A percentile compares a stretch with the other conserved stretches of the same genome.
Conservation (phyloP, 106 monocot genomes). For the Acorus calamus region DNA sequence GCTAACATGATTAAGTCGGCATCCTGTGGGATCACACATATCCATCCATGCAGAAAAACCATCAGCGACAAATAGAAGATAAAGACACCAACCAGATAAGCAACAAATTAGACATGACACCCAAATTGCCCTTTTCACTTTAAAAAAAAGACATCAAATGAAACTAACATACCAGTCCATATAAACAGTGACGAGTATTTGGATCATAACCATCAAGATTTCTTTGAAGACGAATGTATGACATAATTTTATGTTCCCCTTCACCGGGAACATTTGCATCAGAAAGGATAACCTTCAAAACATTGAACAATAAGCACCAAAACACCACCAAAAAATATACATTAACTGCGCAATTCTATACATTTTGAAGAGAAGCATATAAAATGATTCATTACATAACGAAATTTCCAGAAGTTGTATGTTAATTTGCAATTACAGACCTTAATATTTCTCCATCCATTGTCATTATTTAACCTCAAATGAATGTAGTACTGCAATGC, state of each 20-base stretch:
- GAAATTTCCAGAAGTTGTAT: neutral
- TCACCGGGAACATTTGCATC: constrained; percentile 99
- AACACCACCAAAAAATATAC: neutral
- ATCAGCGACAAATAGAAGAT: neutral
- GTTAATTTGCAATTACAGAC: constrained; percentile 18
- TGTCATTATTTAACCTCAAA: constrained; percentile 75
- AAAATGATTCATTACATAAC: neutral
- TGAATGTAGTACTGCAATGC: constrained; percentile 91
- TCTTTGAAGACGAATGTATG: constrained; percentile 86
- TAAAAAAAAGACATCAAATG: neutral
- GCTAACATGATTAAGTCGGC: constrained; percentile 97
- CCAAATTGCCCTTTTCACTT: neutral
- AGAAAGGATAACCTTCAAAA: constrained; percentile 93
- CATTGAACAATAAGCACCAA: constrained; percentile 14
- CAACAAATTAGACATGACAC: no score
- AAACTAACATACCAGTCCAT: constrained; percentile 69
- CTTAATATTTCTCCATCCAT: constrained; percentile 90
- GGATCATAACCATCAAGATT: constrained; percentile 84
- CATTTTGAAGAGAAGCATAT: no score
- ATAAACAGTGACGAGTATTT: constrained; percentile 89
- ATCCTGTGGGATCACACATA: constrained; percentile 40
- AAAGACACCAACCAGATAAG: no score
- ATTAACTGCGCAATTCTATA: no score
- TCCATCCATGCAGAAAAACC: neutral
- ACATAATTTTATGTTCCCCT: constrained; percentile 99